A percentile compares a stretch with the other conserved stretches of the same genome.
Conservation (phyloP, 768 basidiomycete species). For the Pulveroboletus sp. region DNA sequence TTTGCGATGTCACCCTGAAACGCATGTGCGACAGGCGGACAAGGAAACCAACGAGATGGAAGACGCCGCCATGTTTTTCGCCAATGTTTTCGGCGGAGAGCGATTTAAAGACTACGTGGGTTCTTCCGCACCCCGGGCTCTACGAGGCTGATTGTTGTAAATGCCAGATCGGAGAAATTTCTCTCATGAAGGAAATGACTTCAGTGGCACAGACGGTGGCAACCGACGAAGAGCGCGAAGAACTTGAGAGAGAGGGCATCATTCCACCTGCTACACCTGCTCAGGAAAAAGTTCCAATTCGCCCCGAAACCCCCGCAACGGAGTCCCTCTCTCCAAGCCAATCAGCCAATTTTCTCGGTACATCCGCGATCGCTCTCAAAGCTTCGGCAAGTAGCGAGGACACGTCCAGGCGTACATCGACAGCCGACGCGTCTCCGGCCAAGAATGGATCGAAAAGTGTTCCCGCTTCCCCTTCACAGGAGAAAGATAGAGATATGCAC, state of each 20-base stretch:
- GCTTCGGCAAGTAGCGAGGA: slow-evolving; percentile 19
- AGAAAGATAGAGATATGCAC: slow-evolving; percentile 40
- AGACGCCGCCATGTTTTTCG: slow-evolving; percentile 93
- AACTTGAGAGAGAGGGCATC: slow-evolving; percentile 71
- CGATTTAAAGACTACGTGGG: slow-evolving; percentile 86
- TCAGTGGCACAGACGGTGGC: slow-evolving; percentile 82
- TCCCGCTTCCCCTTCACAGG: slow-evolving; percentile 25
- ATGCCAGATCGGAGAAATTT: slow-evolving; percentile 90
- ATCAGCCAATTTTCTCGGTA: slow-evolving; percentile 7
- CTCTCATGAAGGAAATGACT: slow-evolving; percentile 92
- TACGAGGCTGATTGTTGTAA: background rate
- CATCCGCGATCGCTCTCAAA: slow-evolving; percentile 16
- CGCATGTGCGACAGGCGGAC: slow-evolving; percentile 47
- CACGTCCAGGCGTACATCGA: slow-evolving; percentile 12
- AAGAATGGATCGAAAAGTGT: slow-evolving; percentile 22
- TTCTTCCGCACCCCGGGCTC: slow-evolving; percentile 11
- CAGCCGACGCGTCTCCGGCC: slow-evolving; percentile 15
- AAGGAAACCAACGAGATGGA: slow-evolving; percentile 84
- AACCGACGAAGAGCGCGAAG: slow-evolving; percentile 90
- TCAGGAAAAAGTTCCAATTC: slow-evolving; percentile 14
- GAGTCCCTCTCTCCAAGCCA: slow-evolving; percentile 9
- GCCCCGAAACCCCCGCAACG: slow-evolving; percentile 16
- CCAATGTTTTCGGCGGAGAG: slow-evolving; percentile 94
- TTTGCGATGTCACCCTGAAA: slow-evolving; percentile 5
- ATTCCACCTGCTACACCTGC: slow-evolving; percentile 19